A percentile compares a stretch with the other conserved stretches of the same genome.
These are phyloP conservation scores for Wallacemonas sp. DNA, from an alignment of 208 protist species.

Conservation along the genomic window DNA sequence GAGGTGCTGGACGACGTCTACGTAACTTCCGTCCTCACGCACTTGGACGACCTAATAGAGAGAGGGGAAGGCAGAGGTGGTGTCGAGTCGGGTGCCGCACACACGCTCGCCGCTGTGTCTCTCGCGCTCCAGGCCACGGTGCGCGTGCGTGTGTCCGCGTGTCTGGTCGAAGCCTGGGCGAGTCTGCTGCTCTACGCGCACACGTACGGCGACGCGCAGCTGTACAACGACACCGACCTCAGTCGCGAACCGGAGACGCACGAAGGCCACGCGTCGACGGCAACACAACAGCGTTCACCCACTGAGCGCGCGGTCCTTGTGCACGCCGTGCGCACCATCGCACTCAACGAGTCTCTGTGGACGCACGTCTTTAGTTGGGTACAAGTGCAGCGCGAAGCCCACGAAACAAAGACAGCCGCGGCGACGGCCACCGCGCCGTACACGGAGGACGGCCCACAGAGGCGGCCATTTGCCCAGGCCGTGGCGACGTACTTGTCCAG, in stretches of 20 bases:
- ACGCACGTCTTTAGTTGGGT: background rate
- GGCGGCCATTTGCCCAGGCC: background rate
- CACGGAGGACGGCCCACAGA: background rate
- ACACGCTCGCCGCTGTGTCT: background rate
- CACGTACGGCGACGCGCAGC: conserved; percentile 14
- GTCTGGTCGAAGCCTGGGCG: conserved; percentile 1
- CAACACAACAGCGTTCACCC: background rate
- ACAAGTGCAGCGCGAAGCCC: background rate
- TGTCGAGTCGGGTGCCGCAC: background rate
- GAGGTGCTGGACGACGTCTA: conserved; percentile 3
- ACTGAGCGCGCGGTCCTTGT: background rate
- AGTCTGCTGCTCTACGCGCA: conserved; percentile 13
- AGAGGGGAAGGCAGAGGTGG: background rate
- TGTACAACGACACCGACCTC: conserved; percentile 10
- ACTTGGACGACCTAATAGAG: background rate
- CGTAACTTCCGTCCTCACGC: background rate
- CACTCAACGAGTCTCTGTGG: conserved; percentile 13
- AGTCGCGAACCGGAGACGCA: background rate
- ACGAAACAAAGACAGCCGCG: background rate
- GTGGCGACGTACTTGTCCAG: background rate
- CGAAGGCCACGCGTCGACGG: background rate
- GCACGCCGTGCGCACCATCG: background rate
- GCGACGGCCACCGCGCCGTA: background rate
- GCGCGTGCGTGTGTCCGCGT: background rate
- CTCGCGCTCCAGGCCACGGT: background rate